phyloP scores from a whole-genome alignment of 176 grass and related monocot genomes.

The Musa itinerans region DNA sequence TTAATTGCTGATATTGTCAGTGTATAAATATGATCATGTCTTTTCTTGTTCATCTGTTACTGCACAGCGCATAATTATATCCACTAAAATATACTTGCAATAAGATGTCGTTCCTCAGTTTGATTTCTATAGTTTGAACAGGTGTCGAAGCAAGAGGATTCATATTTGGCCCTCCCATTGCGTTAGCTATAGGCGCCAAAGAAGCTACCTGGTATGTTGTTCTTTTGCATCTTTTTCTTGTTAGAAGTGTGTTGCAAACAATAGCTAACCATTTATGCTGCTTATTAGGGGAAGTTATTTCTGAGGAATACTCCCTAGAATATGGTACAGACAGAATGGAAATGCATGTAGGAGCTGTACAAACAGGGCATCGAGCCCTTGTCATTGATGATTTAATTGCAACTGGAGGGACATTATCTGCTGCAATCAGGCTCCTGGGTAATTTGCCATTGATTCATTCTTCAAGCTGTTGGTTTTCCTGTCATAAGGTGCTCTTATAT shows the following conservation, averaged over 20 bases:
- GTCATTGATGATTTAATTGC: conserved; percentile 91
- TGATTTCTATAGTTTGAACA: conserved; percentile 5
- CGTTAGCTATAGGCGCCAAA: conserved; percentile 86
- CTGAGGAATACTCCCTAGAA: conserved; percentile 81
- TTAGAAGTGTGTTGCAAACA: background rate
- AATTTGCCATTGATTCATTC: conserved; percentile 3
- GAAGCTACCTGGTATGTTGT: conserved; percentile 69
- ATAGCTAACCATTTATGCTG: conserved; percentile 24
- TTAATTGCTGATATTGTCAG: too few species aligned
- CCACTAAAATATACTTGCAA: too few species aligned
- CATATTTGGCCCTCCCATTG: conserved; percentile 89
- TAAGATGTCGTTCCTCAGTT: background rate
- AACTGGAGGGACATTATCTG: conserved; percentile 74
- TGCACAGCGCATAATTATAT: background rate
- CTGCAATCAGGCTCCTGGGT: conserved; percentile 75
- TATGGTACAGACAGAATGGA: conserved; percentile 87
- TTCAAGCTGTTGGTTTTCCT: background rate
- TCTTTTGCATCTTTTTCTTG: background rate
- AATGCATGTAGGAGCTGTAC: conserved; percentile 92
- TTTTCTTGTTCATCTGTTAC: too few species aligned
- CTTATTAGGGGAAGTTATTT: conserved; percentile 78
- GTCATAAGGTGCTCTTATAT: background rate
- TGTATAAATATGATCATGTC: too few species aligned
- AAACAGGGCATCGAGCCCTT: conserved; percentile 43
- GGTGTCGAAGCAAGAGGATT: conserved; percentile 97